Conservation (phyloP, 2,329 filamentous ascomycete genomes). For the Aspergillus sp. region DNA sequence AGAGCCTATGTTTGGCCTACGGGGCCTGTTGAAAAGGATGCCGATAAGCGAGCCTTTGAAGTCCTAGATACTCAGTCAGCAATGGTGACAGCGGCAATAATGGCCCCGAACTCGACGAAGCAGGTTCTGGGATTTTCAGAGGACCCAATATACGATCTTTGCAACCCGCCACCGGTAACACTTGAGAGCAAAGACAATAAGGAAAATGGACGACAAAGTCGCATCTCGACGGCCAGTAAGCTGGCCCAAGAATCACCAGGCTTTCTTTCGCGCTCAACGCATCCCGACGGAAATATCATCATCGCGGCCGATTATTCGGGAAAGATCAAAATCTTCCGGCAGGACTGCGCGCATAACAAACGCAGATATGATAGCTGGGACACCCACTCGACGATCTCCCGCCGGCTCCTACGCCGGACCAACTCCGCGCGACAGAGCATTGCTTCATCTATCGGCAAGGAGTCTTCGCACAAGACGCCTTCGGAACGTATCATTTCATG, state of each 20-base stretch:
- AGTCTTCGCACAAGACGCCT: slow-evolving; percentile 48
- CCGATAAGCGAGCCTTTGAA: slow-evolving; percentile 80
- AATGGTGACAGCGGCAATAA: slow-evolving; percentile 83
- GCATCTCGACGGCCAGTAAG: slow-evolving; percentile 37
- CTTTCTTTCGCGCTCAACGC: slow-evolving; percentile 73
- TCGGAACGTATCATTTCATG: slow-evolving; percentile 84
- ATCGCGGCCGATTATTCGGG: slow-evolving; percentile 87
- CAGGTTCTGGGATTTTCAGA: slow-evolving; percentile 76
- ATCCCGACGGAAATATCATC: slow-evolving; percentile 83
- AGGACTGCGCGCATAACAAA: slow-evolving; percentile 86
- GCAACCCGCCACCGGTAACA: slow-evolving; percentile 88
- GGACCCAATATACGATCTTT: slow-evolving; percentile 93
- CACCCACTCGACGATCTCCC: slow-evolving; percentile 72
- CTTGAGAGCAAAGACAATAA: slow-evolving; percentile 63
- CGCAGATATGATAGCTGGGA: slow-evolving; percentile 77
- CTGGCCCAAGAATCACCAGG: slow-evolving; percentile 68
- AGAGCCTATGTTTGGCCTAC: slow-evolving; percentile 88
- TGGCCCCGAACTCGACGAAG: slow-evolving; percentile 77
- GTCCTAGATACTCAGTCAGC: slow-evolving; percentile 87
- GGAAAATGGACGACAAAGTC: slow-evolving; percentile 17
- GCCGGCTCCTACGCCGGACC: slow-evolving; percentile 57
- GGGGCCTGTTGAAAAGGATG: slow-evolving; percentile 61
- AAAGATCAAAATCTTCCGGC: slow-evolving; percentile 88
- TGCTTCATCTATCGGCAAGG: slow-evolving; percentile 47
- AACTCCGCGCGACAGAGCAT: slow-evolving; percentile 58